Evolutionary conservation across 2,329 filamentous ascomycete species (phyloP).

Genomic region (Dactylellina drechsleri): DNA sequence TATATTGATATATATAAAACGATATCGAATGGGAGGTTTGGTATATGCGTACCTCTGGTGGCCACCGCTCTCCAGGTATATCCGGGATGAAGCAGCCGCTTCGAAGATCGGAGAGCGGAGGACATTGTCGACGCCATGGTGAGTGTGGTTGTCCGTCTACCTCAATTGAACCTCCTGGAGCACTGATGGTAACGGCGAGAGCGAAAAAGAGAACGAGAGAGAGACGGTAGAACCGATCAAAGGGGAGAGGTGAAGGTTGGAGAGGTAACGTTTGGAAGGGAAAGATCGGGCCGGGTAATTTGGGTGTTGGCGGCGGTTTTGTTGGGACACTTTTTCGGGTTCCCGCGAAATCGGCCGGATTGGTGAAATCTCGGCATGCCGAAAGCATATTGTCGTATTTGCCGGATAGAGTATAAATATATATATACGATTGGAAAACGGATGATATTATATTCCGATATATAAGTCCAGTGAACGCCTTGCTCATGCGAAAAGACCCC

Average conservation of each 20-base stretch:
- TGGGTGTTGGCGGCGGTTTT: conserved; percentile 33
- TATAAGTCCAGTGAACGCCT: conserved; percentile 19
- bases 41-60: conserved; percentile 20
- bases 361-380: conserved; percentile 43
- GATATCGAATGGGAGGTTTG: background rate
- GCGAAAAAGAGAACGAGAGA: background rate
- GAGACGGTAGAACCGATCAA: background rate
- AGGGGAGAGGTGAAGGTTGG: conserved; percentile 4
- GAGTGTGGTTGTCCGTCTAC: background rate
- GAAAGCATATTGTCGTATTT: background rate
- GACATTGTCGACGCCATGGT: conserved; percentile 51
- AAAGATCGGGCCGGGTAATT: conserved; percentile 50
- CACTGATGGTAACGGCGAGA: background rate
- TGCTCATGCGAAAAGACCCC: conserved; percentile 16
- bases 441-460: background rate
- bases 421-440: background rate
- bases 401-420: background rate
- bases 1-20: background rate
- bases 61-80: conserved; percentile 35
- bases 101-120: conserved; percentile 40
- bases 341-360: conserved; percentile 18
- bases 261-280: background rate
- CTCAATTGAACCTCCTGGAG: conserved; percentile 4
- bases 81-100: conserved; percentile 31
- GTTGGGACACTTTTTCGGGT: conserved; percentile 34